These are phyloP conservation scores for Liriodendron chinense DNA, from an alignment of 164 flowering plant genomes.

Conservation along the genomic window DNA sequence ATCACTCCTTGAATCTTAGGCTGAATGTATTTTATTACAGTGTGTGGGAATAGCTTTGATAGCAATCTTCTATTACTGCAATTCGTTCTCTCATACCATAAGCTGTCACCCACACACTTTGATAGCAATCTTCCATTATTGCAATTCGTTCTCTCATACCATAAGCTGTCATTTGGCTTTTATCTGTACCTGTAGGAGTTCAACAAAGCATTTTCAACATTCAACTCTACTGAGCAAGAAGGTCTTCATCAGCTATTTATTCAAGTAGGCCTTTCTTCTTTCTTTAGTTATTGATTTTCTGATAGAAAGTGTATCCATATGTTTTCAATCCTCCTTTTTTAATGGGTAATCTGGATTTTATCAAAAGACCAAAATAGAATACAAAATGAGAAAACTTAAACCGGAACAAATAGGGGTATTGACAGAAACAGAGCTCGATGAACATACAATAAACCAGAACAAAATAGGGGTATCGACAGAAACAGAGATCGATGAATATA, in stretches of 20 bases:
- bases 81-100: not conserved
- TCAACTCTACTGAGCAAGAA: slow-evolving; percentile 36
- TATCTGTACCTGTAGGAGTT: slow-evolving; percentile 36
- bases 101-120: not conserved
- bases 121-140: not conserved
- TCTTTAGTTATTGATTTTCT: not conserved
- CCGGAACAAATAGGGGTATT: no score
- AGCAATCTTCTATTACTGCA: not conserved
- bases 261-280: slow-evolving; percentile 33
- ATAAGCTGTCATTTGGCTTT: not conserved
- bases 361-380: no score
- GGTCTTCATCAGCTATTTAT: slow-evolving; percentile 37
- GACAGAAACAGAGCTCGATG: no score
- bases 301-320: not conserved
- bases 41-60: not conserved
- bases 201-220: slow-evolving; percentile 34
- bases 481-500: no score
- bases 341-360: no score
- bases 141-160: not conserved
- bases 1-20: not conserved
- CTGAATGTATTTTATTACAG: not conserved
- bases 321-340: not conserved
- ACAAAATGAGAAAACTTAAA: no score
- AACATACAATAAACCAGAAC: no score
- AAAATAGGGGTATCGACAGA: no score